Percentiles rank a stretch among this genome's conserved stretches.
phyloP scores from a whole-genome alignment of 257 asterid genomes.

The Rehmannia glutinosa region DNA sequence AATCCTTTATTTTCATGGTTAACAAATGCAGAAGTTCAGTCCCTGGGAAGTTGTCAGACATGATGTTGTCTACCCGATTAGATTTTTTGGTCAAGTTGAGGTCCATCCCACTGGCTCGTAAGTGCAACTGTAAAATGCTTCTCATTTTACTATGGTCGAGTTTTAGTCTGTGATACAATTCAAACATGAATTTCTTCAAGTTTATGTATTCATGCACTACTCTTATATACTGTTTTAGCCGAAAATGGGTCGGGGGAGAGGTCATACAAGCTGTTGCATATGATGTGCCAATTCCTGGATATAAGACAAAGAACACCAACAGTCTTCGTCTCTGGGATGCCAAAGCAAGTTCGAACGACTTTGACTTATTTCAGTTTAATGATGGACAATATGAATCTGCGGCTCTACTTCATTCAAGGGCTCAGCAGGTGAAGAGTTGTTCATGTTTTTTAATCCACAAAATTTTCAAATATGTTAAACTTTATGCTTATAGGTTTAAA shows the following conservation, averaged over 20 bases:
- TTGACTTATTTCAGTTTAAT: conserved; percentile 80
- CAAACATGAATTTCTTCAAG: conserved; percentile 11
- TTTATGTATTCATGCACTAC: conserved; percentile 10
- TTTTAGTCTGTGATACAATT: not conserved
- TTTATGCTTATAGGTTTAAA: conserved; percentile 3
- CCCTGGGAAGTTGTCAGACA: conserved; percentile 98
- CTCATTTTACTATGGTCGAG: conserved; percentile 16
- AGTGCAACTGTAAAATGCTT: conserved; percentile 35
- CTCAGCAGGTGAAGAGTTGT: conserved; percentile 70
- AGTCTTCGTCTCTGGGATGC: conserved; percentile 99
- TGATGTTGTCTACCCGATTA: conserved; percentile 85
- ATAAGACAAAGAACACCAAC: conserved; percentile 92
- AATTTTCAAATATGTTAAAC: conserved; percentile 8
- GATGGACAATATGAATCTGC: conserved; percentile 99
- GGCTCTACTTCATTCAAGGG: conserved; percentile 86
- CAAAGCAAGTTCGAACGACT: conserved; percentile 83
- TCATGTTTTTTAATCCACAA: not conserved
- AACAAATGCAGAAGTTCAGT: conserved; percentile 77
- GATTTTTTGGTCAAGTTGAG: conserved; percentile 93
- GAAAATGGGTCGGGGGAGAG: conserved; percentile 98
- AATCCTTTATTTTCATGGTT: conserved; percentile 17
- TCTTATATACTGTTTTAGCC: conserved; percentile 36
- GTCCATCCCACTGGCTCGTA: conserved; percentile 84
- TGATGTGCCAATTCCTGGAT: conserved; percentile 99
- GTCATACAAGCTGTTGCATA: conserved; percentile 92